Conservation (phyloP, 2,329 filamentous ascomycete species). For the Diaporthe aspalathi region DNA sequence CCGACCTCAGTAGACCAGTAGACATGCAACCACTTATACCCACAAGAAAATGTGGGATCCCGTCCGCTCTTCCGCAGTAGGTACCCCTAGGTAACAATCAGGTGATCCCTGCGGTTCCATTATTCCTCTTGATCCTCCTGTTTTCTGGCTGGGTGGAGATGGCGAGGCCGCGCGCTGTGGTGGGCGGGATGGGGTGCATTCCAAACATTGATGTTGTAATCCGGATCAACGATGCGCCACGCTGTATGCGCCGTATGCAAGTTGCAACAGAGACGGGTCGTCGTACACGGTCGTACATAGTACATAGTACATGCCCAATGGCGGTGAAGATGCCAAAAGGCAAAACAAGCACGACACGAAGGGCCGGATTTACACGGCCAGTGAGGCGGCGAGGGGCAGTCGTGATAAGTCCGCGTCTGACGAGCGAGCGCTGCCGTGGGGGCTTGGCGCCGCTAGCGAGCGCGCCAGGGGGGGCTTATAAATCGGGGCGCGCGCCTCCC, state of each 20-base stretch:
- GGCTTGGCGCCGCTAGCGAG: constrained; percentile 14
- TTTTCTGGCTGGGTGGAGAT: not conserved
- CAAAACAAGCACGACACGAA: not conserved
- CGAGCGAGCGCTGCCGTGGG: constrained; percentile 11
- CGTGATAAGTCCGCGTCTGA: constrained; percentile 20
- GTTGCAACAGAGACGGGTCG: constrained; percentile 4
- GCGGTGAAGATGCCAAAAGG: constrained; percentile 2
- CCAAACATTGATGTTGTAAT: not conserved
- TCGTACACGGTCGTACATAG: too few species aligned
- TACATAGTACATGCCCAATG: too few species aligned
- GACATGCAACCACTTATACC: constrained; percentile 33
- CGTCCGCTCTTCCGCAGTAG: constrained; percentile 21
- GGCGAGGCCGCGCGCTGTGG: not conserved
- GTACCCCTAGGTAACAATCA: constrained; percentile 25
- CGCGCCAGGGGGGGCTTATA: constrained; percentile 13
- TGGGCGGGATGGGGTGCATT: not conserved
- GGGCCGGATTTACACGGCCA: constrained; percentile 13
- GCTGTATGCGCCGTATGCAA: not conserved
- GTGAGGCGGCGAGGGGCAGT: constrained; percentile 10
- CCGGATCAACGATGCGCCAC: constrained; percentile 10
- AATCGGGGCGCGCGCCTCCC: constrained; percentile 26
- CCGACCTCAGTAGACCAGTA: not conserved
- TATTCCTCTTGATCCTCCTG: not conserved
- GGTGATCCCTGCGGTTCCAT: constrained; percentile 29
- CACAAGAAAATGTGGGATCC: constrained; percentile 28